Base-by-base conservation (phyloP, 148 eudicot species). In the Rhododendron molle region DNA sequence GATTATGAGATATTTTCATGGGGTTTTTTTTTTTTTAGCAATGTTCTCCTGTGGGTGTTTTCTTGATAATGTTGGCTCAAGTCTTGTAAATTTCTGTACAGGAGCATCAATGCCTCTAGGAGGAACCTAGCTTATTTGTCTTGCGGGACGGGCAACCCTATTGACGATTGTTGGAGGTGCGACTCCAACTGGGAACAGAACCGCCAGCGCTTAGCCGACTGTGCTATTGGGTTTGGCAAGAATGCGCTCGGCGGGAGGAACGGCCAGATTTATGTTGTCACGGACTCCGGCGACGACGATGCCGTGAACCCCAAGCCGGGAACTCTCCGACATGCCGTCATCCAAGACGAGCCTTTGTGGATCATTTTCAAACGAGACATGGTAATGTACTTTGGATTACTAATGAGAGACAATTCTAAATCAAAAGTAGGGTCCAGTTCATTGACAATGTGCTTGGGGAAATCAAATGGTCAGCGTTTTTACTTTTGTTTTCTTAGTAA, bases 331-430 rank as follows among this genome's bases (percentile, higher is more conserved):
- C 82, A 88, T 32, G 89, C 87, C 4, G 89, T 88, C 7, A 88
- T 88, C 4, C 89, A 88, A 71, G 81, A 82, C 26, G 83, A 85
- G 77, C 89, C 87, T 2, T 76, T 88, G 34, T 88, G 92, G 92
- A 90, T 90, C 58, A 71, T 90, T 11, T 90, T 90, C 86, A 67
- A 86, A 32, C 84, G 78, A 9, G 89, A 88, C 84, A 90, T 90
- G 92, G 90, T 88, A 23, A 88, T 90, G 76, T 32, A 6, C 44
- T 14, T 28, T 15, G 74, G 5, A 28, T 9, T 67, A 50, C 11
- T 71, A 11, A 10, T 67, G 6, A 26, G 26, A 11, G 73, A 67
- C 73, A 10, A 62, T n/a, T 26, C 15, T 10, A 26, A n/a, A 26
- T 67, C 28, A 26, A n/a, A 65, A 65, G 73, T 67, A 67, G 32